Base-by-base conservation (phyloP, 2,329 filamentous ascomycete genomes). In the Scytalidium lignicola region DNA sequence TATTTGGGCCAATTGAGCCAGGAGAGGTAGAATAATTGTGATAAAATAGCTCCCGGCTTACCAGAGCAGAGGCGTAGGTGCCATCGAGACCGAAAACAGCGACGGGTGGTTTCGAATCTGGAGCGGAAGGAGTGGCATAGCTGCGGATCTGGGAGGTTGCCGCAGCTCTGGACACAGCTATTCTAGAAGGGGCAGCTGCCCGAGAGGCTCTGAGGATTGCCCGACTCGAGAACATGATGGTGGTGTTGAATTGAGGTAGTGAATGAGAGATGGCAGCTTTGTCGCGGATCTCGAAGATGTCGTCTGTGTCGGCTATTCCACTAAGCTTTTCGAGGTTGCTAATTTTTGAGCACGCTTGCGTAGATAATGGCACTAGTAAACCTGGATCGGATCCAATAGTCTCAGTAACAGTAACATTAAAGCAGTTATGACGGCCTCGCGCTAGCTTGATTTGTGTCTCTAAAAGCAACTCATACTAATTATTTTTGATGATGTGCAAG, bases 11-110 rank as follows among this genome's bases (percentile, higher is more conserved):
- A 43, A 43, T 43, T 22, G 41, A 43, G 41, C 41, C 18, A 43
- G 17, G 4, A 37, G 4, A 37, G 6, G 15, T 7, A 17, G 15
- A 9, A 37, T 17, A 17, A 43, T 43, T 8, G 22, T 46, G 44
- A 10, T 8, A 17, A 37, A 37, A 26, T 5, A 26, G 32, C n/a
- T 37, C n/a, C 15, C 15, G 32, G 70, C 89, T 71, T 92, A 99
- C 93, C 85, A 99, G 81, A 77, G 93, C 93, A 76, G 86, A 90
- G 70, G 93, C 93, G 77, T 99, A 99, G 70, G 92, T 97, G 73
- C 93, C 93, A 74, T 97, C 93, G 68, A 99, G 77, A 64, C 93
- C 93, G 74, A 90, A 99, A 67, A 99, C 82, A 64, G 91, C 82
- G 68, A 96, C 79, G 61, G 93, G 93, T 64, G 92, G 84, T 79